Evolutionary conservation across 2,329 filamentous ascomycete genomes (phyloP), one percentile per base, ranked within the genome.

Genomic region (Tolypocladium pustulatum): DNA sequence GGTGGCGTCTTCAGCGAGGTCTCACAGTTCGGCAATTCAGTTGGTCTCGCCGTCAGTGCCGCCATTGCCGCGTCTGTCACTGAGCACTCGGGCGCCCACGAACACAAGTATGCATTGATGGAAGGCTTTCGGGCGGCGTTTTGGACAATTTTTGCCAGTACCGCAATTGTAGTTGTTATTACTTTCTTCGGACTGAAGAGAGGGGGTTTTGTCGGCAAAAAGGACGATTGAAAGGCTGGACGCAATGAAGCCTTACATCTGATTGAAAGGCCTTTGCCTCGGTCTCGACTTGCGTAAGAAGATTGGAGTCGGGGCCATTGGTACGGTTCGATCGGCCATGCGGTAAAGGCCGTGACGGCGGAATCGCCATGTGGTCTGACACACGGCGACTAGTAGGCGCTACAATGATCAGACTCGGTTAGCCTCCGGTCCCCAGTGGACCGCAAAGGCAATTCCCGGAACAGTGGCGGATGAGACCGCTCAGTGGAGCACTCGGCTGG

Each of bases 1-100:
- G 83, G 83, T 0, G 82, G 78, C 0, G 80, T 86, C 0, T 86
- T 86, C 68, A 84, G 82, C 57, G 82, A 80, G 2, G 74, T 82
- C 0, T 75, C 76, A 0, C 81, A 85, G 58, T 80, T 86, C 58
- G 84, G 83, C 0, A 81, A 75, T 22, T 75, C 77, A 0, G 71
- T 84, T 1, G 81, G 80, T 0, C 65, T 84, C 3, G 79, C 80
- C 9, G 67, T 80, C 2, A 76, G 78, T 10, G 77, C 78, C 12
- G 75, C 79, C 0, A 77, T 84, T 37, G 72, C 76, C 1, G 69
- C 73, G 0, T 73, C 72, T 3, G 75, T 80, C 1, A 79, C 76
- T 1, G 71, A 75, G 30, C 69, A 75, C 22, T 72, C 71, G 1
- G 60, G 60, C 0, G 62, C n/a, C 66, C 3, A 63, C 63, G 15